phyloP scores from a whole-genome alignment of 495 filamentous ascomycete genomes.

The Margaritispora aquatica region DNA sequence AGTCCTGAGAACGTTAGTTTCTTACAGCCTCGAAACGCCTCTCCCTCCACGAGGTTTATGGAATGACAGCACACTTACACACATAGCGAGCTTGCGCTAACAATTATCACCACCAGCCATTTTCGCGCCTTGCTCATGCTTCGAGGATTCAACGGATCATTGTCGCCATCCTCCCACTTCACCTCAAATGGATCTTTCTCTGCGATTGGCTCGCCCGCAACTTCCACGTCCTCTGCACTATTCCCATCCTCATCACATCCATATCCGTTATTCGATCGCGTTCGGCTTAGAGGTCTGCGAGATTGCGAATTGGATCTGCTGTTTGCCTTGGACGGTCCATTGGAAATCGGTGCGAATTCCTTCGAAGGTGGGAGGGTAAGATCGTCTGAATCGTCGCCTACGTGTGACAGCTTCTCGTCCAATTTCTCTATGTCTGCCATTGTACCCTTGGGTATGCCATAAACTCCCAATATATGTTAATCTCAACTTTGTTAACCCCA shows the following conservation, averaged over 20 bases:
- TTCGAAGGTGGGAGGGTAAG: neutral
- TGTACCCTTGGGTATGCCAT: neutral
- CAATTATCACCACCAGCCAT: slow-evolving; percentile 73
- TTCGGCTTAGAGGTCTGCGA: slow-evolving; percentile 24
- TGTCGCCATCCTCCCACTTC: slow-evolving; percentile 60
- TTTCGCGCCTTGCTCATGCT: slow-evolving; percentile 60
- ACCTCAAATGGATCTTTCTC: slow-evolving; percentile 56
- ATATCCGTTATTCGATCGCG: slow-evolving; percentile 56
- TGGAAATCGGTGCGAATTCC: slow-evolving; percentile 19
- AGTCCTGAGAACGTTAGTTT: slow-evolving; percentile 47
- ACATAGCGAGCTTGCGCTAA: slow-evolving; percentile 66
- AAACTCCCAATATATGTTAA: neutral
- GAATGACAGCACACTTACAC: slow-evolving; percentile 56
- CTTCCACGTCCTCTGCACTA: slow-evolving; percentile 28
- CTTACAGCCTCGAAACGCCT: neutral
- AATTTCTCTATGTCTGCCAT: neutral
- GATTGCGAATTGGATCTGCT: neutral
- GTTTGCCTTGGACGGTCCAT: neutral
- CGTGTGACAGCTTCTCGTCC: neutral
- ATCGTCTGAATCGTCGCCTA: neutral
- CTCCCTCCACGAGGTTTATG: neutral
- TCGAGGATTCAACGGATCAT: slow-evolving; percentile 67
- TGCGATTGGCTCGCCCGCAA: slow-evolving; percentile 12
- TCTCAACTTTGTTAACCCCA: neutral
- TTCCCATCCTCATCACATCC: slow-evolving; percentile 38